A percentile compares a stretch with the other conserved stretches of the same genome.
Conservation (phyloP, 495 filamentous ascomycete genomes). For the Bathelium albidoporum region DNA sequence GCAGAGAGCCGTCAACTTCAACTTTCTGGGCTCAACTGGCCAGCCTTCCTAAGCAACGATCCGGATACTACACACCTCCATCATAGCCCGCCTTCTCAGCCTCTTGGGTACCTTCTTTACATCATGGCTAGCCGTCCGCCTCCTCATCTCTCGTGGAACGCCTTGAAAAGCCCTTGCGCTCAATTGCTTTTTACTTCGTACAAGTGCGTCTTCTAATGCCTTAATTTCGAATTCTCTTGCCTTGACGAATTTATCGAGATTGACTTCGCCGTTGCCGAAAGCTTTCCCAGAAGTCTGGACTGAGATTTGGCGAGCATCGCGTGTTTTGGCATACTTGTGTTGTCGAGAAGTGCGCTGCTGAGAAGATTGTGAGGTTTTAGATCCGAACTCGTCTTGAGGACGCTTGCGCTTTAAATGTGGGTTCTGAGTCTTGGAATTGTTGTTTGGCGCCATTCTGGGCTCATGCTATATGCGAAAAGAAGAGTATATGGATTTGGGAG, state of each 20-base stretch:
- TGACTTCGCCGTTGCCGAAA: slow-evolving; percentile 65
- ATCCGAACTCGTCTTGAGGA: background rate
- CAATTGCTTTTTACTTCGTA: slow-evolving; percentile 53
- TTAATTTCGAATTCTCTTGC: slow-evolving; percentile 82
- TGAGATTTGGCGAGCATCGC: slow-evolving; percentile 61
- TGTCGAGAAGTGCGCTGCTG: background rate
- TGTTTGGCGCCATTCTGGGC: background rate
- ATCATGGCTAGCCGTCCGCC: slow-evolving; percentile 91
- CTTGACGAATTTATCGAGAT: slow-evolving; percentile 69
- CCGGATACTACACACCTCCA: slow-evolving; percentile 45
- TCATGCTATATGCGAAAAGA: background rate
- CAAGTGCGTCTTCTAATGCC: slow-evolving; percentile 70
- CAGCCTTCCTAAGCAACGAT: no score
- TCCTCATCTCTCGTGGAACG: slow-evolving; percentile 71
- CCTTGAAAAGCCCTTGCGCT: slow-evolving; percentile 76
- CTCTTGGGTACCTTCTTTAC: slow-evolving; percentile 79
- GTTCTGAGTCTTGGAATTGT: background rate
- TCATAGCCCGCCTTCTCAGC: slow-evolving; percentile 56
- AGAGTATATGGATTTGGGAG: background rate
- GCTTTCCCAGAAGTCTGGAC: slow-evolving; percentile 60
- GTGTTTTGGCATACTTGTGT: slow-evolving; percentile 10
- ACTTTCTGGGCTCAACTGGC: background rate
- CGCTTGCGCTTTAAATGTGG: background rate
- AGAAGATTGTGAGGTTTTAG: background rate
- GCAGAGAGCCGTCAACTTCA: slow-evolving; percentile 6